A percentile compares a stretch with the other conserved stretches of the same genome.
phyloP scores from a whole-genome alignment of 1,284 basidiomycete genomes.

The Marasmius tenuissimus region DNA sequence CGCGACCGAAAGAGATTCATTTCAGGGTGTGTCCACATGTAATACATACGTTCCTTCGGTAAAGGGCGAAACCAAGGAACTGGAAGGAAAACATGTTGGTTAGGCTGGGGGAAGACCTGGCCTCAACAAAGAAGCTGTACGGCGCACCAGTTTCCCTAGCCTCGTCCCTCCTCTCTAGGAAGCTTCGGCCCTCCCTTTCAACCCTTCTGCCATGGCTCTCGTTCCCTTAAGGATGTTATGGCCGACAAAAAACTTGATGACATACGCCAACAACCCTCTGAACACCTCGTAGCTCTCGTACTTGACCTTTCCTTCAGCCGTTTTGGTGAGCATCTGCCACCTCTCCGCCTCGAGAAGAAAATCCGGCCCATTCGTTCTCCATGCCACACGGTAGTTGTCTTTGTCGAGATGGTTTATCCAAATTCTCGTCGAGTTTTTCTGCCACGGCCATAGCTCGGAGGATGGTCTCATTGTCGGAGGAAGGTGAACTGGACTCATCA shows the following conservation, averaged over 20 bases:
- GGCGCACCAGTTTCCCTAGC: neutral
- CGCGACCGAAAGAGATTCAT: too few species aligned
- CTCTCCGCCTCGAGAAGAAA: conserved; percentile 56
- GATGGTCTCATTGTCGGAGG: conserved; percentile 52
- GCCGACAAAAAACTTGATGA: conserved; percentile 48
- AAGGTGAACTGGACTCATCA: conserved; percentile 54
- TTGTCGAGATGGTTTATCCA: conserved; percentile 49
- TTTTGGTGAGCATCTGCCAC: conserved; percentile 62
- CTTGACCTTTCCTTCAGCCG: conserved; percentile 51
- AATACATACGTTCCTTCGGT: too few species aligned
- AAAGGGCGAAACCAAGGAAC: too few species aligned
- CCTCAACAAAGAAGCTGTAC: neutral
- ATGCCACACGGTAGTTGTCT: conserved; percentile 54
- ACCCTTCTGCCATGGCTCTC: conserved; percentile 52
- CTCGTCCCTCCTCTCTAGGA: neutral
- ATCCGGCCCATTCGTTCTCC: conserved; percentile 44
- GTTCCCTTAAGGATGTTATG: conserved; percentile 47
- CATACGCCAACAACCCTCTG: conserved; percentile 52
- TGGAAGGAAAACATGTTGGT: too few species aligned
- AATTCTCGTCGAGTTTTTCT: conserved; percentile 36
- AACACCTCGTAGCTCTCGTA: conserved; percentile 71
- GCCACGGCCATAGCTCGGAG: conserved; percentile 18
- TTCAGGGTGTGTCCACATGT: too few species aligned
- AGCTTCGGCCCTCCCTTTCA: conserved; percentile 54
- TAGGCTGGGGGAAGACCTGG: neutral